phyloP scores from a whole-genome alignment of 768 basidiomycete genomes.

The Gloeophyllum trabeum region DNA sequence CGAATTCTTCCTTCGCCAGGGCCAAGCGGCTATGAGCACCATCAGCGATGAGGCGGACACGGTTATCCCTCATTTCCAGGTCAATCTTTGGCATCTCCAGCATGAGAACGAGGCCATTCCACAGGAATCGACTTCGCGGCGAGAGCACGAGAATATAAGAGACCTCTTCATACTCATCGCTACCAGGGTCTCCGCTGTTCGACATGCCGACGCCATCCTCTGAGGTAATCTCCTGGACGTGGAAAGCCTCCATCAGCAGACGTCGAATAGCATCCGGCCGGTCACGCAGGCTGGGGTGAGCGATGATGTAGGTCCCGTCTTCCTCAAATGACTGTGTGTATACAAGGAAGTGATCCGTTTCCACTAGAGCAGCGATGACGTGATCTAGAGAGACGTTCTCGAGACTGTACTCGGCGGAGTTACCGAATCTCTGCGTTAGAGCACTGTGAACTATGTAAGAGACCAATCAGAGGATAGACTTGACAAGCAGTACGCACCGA shows the following conservation, averaged over 20 bases:
- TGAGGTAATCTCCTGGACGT: conserved; percentile 48
- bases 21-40: conserved; percentile 71
- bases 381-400: conserved; percentile 62
- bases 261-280: conserved; percentile 67
- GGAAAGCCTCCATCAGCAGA: conserved; percentile 79
- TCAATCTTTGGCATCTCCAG: conserved; percentile 66
- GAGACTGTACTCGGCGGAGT: conserved; percentile 84
- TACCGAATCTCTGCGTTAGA: conserved; percentile 80
- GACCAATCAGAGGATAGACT: conserved; percentile 3
- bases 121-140: conserved; percentile 77
- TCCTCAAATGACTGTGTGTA: conserved; percentile 82
- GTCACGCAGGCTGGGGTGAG: conserved; percentile 64
- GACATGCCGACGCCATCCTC: conserved; percentile 39
- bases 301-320: conserved; percentile 89
- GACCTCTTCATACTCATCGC: conserved; percentile 44
- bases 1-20: conserved; percentile 69
- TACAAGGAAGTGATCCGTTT: conserved; percentile 87
- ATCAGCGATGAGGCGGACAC: conserved; percentile 88
- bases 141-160: conserved; percentile 82
- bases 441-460: conserved; percentile 28
- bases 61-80: conserved; percentile 75
- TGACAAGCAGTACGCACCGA: conserved; percentile 34
- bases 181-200: conserved; percentile 29
- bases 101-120: conserved; percentile 84
- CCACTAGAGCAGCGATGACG: conserved; percentile 72